Conservation (phyloP, 169 alveolate species). For the Eimeria brunetti region DNA sequence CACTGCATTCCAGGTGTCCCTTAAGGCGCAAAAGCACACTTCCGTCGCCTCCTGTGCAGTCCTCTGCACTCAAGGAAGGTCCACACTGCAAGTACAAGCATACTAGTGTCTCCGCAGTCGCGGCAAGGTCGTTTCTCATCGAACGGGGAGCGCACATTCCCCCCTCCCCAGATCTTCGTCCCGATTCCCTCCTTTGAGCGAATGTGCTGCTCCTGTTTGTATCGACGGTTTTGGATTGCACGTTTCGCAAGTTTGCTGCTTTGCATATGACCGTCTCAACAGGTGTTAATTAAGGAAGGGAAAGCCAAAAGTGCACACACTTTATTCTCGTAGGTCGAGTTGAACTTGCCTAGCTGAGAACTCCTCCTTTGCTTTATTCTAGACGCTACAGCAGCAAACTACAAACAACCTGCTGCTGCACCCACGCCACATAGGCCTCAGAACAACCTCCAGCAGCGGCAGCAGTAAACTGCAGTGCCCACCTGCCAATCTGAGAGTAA, state of each 20-base stretch:
- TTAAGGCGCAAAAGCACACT: conserved; percentile 40
- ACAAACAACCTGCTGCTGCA: background rate
- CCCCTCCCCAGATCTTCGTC: background rate
- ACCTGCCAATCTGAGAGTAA: conserved; percentile 52
- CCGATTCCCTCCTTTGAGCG: background rate
- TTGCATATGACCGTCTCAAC: background rate
- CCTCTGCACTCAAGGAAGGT: background rate
- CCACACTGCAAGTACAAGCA: background rate
- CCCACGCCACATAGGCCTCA: background rate
- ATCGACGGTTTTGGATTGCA: background rate
- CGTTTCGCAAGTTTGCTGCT: background rate
- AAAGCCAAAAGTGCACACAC: background rate
- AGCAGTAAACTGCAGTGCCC: background rate
- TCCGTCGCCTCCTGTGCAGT: background rate
- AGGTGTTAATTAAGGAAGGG: background rate
- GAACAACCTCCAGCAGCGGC: background rate
- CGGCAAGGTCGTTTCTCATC: background rate
- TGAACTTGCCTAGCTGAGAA: background rate
- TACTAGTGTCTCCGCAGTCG: background rate
- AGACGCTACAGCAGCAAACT: background rate
- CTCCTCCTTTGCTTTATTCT: background rate
- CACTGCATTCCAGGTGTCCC: conserved; percentile 39
- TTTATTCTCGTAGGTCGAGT: background rate
- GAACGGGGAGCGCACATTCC: background rate
- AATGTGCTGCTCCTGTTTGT: background rate